Base-by-base conservation (phyloP, 345 rosid genomes). In the Rhodomyrtus tomentosa region DNA sequence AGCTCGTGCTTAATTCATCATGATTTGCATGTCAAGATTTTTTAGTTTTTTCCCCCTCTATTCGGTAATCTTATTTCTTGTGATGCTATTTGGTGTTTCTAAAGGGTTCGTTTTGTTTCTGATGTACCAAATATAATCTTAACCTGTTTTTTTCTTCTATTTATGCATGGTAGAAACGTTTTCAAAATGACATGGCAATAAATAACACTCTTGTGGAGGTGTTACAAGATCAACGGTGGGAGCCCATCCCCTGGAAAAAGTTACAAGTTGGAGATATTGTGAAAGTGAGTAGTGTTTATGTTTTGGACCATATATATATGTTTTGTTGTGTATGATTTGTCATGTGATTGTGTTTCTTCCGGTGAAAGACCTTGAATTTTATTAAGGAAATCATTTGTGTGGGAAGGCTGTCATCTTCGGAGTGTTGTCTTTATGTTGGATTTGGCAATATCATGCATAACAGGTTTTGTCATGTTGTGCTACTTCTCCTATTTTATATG, bases 231-330 rank as follows among this genome's bases (percentile, higher is more conserved):
- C 95, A 93, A 87, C 92, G 84, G 86, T 98, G 99, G 99, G 91
- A 84, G 88, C 79, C 89, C 88, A 87, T 93, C 73, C 91, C 98
- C 8, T 98, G 99, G 99, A 94, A 94, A 91, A 96, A 89, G 93
- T 88, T 98, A 90, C 99, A 96, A 90, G 99, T 95, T 88, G 99
- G 99, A 91, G 99, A 98, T 84, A 89, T 98, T 89, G 88, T 98
- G 85, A 93, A 90, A 95, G 99, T 98, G 90, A 91, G 94, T 92
- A 52, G 49, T 83, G 55, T 59, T 82, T 50, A 22, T 82, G 82
- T 84, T 84, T 49, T 85, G 38, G 74, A 16, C 42, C 11, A 36
- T 42, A 20, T 48, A n/a, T n/a, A n/a, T 82, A 10, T 86, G 48
- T 15, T 82, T 27, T 42, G 6, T 48, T 10, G 50, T 45, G 79